A percentile compares a stretch with the other conserved stretches of the same genome.
phyloP scores from a whole-genome alignment of 345 rosid genomes.

The Linum tenue region DNA sequence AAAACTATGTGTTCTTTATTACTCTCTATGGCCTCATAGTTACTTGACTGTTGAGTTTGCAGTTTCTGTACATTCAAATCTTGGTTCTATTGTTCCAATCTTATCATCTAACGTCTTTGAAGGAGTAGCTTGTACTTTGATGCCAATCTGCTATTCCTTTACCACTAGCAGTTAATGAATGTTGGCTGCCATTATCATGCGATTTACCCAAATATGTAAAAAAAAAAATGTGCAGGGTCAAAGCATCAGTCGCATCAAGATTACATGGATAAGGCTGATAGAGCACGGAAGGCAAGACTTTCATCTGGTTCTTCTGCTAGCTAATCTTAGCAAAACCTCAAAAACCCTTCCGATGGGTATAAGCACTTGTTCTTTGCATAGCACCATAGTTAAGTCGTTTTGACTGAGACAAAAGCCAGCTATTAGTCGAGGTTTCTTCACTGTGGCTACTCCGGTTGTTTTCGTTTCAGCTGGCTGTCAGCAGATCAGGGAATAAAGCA shows the following conservation, averaged over 20 bases:
- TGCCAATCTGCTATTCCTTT: neutral
- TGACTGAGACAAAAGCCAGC: neutral
- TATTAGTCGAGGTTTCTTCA: no score
- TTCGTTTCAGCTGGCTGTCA: no score
- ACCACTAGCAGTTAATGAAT: no score
- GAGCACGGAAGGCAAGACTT: conserved; percentile 69
- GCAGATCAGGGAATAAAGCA: no score
- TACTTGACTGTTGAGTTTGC: neutral
- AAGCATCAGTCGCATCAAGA: conserved; percentile 94
- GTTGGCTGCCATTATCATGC: no score
- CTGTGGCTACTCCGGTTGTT: no score
- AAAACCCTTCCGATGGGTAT: no score
- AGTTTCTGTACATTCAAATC: no score
- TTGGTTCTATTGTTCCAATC: no score
- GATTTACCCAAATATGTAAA: no score
- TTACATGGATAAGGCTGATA: conserved; percentile 90
- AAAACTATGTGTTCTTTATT: neutral
- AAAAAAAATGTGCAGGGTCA: conserved; percentile 32
- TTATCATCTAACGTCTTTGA: no score
- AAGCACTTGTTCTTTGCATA: neutral
- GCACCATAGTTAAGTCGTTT: neutral
- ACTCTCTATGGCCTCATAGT: no score
- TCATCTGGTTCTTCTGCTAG: conserved; percentile 31
- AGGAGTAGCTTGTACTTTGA: neutral
- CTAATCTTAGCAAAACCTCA: neutral